Evolutionary conservation across 2,329 filamentous ascomycete species (phyloP).

Genomic region (Diaporthe sp.): DNA sequence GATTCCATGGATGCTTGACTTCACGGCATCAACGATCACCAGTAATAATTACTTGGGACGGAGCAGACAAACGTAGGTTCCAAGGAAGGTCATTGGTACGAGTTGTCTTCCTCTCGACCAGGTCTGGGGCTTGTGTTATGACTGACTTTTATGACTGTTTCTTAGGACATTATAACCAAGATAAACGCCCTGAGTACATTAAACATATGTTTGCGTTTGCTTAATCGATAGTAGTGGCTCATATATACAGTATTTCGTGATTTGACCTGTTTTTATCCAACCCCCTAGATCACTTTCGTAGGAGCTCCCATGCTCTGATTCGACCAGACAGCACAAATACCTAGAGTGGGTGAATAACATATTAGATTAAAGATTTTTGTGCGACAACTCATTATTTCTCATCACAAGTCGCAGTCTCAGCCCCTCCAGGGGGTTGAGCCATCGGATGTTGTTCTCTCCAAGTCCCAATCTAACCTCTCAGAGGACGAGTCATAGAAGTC

Average conservation of each 20-base stretch:
- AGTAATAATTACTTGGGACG: neutral
- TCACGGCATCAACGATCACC: neutral
- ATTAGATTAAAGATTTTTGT: neutral
- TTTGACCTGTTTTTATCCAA: neutral
- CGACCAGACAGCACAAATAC: neutral
- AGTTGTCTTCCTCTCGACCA: neutral
- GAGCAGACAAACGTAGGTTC: neutral
- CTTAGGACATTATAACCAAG: neutral
- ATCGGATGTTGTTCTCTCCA: constrained; percentile 8
- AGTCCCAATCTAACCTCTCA: constrained; percentile 15
- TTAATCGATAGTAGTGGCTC: too few species aligned
- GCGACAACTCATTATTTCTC: neutral
- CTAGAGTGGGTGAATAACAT: neutral
- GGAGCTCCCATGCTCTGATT: neutral
- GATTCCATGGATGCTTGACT: neutral
- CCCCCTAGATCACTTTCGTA: neutral
- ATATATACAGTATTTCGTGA: neutral
- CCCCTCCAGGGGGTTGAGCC: constrained; percentile 13
- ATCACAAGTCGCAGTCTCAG: neutral
- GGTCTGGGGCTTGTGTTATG: neutral
- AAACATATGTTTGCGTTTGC: too few species aligned
- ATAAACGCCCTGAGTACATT: too few species aligned
- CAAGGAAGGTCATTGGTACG: neutral
- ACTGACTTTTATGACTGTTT: neutral
- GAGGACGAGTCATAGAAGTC: constrained; percentile 9